Evolutionary conservation across 352 stramenopile species (phyloP).

Genomic region (Peronosclerospora sorghi): DNA sequence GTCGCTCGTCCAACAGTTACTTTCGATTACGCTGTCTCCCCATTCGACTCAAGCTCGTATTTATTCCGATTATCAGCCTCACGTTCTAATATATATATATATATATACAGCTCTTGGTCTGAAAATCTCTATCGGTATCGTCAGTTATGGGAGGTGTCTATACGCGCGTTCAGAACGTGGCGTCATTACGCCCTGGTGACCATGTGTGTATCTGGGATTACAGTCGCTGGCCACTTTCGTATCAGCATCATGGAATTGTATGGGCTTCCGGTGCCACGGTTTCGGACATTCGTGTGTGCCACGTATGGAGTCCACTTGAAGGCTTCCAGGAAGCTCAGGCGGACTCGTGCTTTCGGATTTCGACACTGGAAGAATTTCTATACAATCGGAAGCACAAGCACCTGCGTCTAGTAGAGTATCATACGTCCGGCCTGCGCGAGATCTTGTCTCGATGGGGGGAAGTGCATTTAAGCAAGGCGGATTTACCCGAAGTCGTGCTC

Average conservation of each 20-base stretch:
- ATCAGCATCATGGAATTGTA: conserved; percentile 82
- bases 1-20: conserved; percentile 2
- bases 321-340: conserved; percentile 65
- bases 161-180: conserved; percentile 61
- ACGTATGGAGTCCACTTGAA: conserved; percentile 77
- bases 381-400: conserved; percentile 46
- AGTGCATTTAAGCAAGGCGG: conserved; percentile 73
- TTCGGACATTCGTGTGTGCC: conserved; percentile 62
- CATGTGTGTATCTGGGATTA: conserved; percentile 82
- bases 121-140: not conserved
- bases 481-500: conserved; percentile 74
- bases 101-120: not conserved
- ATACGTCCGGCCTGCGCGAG: conserved; percentile 72
- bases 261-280: conserved; percentile 58
- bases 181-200: conserved; percentile 67
- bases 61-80: not conserved
- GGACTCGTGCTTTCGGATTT: conserved; percentile 82
- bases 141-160: conserved; percentile 53
- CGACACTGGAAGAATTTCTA: conserved; percentile 75
- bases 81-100: not conserved
- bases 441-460: conserved; percentile 76
- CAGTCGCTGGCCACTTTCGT: conserved; percentile 75
- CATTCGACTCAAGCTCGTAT: not conserved
- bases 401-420: conserved; percentile 75
- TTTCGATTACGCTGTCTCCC: conserved; percentile 2